These are phyloP conservation scores for Tolypocladium sp. DNA, from an alignment of 2,329 filamentous ascomycete species.

Conservation along the genomic window DNA sequence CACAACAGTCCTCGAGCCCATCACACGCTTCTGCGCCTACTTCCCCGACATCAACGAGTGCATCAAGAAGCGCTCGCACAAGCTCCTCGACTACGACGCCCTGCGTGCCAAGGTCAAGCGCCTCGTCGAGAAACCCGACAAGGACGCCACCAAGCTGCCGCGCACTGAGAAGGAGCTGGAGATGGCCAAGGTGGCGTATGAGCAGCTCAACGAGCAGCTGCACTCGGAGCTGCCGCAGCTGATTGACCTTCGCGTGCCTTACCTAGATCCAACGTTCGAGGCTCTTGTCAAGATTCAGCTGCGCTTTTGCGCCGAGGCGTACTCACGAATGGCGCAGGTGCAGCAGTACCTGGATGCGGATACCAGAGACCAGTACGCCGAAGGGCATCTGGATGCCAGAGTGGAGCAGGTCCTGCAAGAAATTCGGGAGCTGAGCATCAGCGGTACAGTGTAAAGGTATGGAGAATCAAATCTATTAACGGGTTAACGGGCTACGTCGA, in stretches of 20 bases:
- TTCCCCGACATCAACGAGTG: constrained; percentile 99
- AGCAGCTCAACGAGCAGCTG: constrained; percentile 94
- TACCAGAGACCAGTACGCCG: constrained; percentile 90
- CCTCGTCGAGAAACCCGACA: constrained; percentile 95
- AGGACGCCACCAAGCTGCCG: constrained; percentile 93
- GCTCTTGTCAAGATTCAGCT: constrained; percentile 98
- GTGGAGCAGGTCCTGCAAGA: constrained; percentile 96
- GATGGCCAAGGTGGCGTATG: constrained; percentile 86
- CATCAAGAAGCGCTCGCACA: constrained; percentile 98
- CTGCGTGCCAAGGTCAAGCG: constrained; percentile 95
- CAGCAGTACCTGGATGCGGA: constrained; percentile 96
- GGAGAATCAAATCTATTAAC: background rate
- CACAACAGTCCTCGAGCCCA: constrained; percentile 90
- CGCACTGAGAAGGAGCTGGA: constrained; percentile 94
- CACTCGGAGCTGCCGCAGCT: constrained; percentile 88
- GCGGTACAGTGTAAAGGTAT: constrained; percentile 48
- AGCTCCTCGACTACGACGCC: constrained; percentile 95
- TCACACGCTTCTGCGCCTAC: constrained; percentile 92
- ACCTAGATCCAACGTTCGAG: constrained; percentile 94
- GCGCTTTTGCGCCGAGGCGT: constrained; percentile 94
- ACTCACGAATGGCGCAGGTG: constrained; percentile 96
- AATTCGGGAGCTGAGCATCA: constrained; percentile 93
- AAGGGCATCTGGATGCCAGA: constrained; percentile 80
- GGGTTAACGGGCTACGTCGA: background rate
- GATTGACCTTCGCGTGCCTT: constrained; percentile 93